These are phyloP conservation scores for Fusarium chuoi DNA, from an alignment of 2,329 filamentous ascomycete genomes.

Conservation along the genomic window DNA sequence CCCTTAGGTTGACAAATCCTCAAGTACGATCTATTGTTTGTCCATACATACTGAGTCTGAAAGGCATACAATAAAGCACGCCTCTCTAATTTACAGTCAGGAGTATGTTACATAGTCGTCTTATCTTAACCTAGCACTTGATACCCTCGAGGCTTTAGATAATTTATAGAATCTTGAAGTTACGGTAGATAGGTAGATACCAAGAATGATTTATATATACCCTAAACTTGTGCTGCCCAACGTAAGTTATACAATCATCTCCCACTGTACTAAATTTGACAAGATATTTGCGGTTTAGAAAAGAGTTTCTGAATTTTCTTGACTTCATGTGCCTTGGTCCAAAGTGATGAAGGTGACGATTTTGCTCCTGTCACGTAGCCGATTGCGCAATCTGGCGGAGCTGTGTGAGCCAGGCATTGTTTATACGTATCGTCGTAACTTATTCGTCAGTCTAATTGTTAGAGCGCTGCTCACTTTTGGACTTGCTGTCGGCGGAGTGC, in stretches of 20 bases:
- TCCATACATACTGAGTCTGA: neutral
- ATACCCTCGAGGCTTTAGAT: neutral
- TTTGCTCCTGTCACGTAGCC: too few species aligned
- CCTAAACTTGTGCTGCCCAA: neutral
- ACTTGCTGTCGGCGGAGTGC: neutral
- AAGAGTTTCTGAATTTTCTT: neutral
- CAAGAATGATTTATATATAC: neutral
- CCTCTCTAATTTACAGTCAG: too few species aligned
- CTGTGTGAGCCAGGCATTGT: too few species aligned
- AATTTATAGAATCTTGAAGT: neutral
- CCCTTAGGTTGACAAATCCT: neutral
- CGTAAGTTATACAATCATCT: neutral
- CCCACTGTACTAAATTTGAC: accelerated
- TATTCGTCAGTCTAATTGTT: accelerated
- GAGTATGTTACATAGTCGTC: accelerated
- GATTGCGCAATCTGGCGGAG: too few species aligned
- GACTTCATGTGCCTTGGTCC: too few species aligned
- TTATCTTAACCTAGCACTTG: neutral
- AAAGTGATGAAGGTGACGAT: too few species aligned
- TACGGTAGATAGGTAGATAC: constrained; percentile 7
- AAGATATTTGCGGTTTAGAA: neutral
- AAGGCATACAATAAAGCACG: neutral
- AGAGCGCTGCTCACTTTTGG: too few species aligned
- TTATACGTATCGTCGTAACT: too few species aligned
- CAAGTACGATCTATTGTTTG: neutral